These are phyloP conservation scores for Aegilops sharonensis DNA, from an alignment of 176 grass and related monocot genomes.

Conservation along the genomic window DNA sequence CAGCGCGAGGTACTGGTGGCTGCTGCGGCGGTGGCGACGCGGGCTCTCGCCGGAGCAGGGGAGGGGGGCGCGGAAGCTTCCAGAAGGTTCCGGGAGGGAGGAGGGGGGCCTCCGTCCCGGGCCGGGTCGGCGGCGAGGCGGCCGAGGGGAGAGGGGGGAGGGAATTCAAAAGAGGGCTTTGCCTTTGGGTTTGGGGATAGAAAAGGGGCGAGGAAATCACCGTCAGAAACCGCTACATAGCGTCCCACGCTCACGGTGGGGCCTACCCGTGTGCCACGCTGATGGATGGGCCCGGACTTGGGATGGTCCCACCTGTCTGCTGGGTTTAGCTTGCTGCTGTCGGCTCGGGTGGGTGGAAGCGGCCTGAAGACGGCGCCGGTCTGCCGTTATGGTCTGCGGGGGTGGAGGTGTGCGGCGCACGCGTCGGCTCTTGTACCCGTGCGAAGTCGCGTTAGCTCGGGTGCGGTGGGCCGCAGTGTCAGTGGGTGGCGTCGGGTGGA, in stretches of 20 bases:
- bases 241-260: background rate
- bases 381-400: background rate
- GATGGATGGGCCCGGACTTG: background rate
- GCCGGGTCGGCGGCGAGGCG: slow-evolving; percentile 10
- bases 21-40: background rate
- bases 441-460: background rate
- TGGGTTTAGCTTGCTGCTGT: background rate
- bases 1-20: background rate
- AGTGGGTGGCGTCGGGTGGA: background rate
- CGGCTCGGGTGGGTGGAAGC: background rate
- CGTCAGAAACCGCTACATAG: background rate
- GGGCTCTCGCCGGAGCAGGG: background rate
- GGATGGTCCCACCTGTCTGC: background rate
- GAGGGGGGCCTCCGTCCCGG: background rate
- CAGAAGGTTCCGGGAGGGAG: background rate
- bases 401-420: too few relatives aligned
- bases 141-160: background rate
- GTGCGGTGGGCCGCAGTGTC: background rate
- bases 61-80: background rate
- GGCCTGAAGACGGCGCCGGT: too few relatives aligned
- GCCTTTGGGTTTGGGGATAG: slow-evolving; percentile 5
- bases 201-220: background rate
- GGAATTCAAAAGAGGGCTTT: slow-evolving; percentile 1
- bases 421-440: background rate
- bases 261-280: accelerated